Base-by-base conservation (phyloP, 331 rosid genomes). In the Arachis monticola region DNA sequence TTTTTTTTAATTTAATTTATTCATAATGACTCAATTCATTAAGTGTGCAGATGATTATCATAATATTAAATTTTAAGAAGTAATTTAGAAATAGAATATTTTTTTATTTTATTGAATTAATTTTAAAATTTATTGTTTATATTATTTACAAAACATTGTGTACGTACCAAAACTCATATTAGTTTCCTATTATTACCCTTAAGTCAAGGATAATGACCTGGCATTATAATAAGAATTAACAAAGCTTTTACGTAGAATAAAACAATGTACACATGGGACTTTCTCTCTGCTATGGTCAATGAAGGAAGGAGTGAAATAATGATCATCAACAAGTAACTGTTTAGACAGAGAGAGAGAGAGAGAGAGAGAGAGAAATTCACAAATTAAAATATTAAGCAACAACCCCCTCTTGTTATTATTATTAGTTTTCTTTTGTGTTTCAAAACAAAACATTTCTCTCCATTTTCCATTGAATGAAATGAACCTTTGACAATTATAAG, bases 401-500 rank as follows among this genome's bases (percentile, higher is more conserved):
- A 72, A 48, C 82, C 60, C 47, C 47, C 47, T 44, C 30, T 41
- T 32, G 38, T 22, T 22, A 22, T 32, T 32, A 32, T 32, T 32
- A 32, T 32, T 32, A 2, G 38, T 32, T 3, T 22, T 22, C 27
- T 32, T 32, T 32, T 32, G 38, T 32, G 38, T 32, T 32, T 32
- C 4, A 73, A 55, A 76, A 60, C 72, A 58, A 69, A 79, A 73
- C 69, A 67, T n/a, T 48, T 68, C 64, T 76, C 60, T 62, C 35
- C 47, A 44, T 62, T 11, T 52, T n/a, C 10, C 10, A 62, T 45
- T 68, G 55, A 59, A 27, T 56, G 38, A 22, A 32, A 32, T 32
- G 82, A 76, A 57, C 13, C 50, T 62, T 83, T 80, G 82, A 80
- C 80, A 42, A 71, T 50, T 72, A 74, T 58, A 30, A 10, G 57